These are phyloP conservation scores for Thielaviopsis musarum DNA, from an alignment of 2,329 filamentous ascomycete genomes.

Conservation along the genomic window DNA sequence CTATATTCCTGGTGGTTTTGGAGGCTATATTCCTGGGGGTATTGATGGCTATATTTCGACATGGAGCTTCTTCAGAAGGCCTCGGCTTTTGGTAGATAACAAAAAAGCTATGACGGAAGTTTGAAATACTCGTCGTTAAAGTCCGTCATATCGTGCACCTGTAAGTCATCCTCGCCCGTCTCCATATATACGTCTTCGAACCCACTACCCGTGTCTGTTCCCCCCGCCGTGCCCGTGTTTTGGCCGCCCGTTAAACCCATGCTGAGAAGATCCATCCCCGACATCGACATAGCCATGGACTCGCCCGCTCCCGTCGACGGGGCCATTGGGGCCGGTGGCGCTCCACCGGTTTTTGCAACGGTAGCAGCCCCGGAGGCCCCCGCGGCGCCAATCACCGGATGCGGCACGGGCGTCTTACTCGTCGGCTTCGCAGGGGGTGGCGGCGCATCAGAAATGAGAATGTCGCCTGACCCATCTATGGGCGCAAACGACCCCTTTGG, in stretches of 20 bases:
- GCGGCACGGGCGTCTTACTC: slow-evolving; percentile 9
- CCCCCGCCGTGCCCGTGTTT: neutral
- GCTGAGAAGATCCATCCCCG: neutral
- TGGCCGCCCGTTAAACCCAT: neutral
- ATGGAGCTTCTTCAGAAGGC: neutral
- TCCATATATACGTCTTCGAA: slow-evolving; percentile 10
- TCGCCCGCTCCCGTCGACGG: neutral
- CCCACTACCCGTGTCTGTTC: neutral
- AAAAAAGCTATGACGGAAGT: neutral
- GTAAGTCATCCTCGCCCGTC: slow-evolving; percentile 4
- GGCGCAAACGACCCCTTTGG: slow-evolving; percentile 6
- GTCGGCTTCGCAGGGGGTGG: slow-evolving; percentile 1
- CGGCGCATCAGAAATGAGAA: slow-evolving; percentile 6
- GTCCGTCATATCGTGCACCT: slow-evolving; percentile 8
- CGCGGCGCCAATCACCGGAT: slow-evolving; percentile 11
- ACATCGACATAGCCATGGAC: neutral
- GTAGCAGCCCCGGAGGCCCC: neutral
- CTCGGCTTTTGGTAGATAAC: neutral
- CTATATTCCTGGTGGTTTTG: too few species aligned
- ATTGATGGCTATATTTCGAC: too few species aligned
- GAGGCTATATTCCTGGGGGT: too few species aligned
- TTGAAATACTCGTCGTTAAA: slow-evolving; percentile 10
- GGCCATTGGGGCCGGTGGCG: slow-evolving; percentile 1
- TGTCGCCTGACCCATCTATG: slow-evolving; percentile 5
- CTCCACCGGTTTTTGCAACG: neutral